These are phyloP conservation scores for Camellia granthamiana DNA, from an alignment of 148 eudicot species.

Conservation along the genomic window DNA sequence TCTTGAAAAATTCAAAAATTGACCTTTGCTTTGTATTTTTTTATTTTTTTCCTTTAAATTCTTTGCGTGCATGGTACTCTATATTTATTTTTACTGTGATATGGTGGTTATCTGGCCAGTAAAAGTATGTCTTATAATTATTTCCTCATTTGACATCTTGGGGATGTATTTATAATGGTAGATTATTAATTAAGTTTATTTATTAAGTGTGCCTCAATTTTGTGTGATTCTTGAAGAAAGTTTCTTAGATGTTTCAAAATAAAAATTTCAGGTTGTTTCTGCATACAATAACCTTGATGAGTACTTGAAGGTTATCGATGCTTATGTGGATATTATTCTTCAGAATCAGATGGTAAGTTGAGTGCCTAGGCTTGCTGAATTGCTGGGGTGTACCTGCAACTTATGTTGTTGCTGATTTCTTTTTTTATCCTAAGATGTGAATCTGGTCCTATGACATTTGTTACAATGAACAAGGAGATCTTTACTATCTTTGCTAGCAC, in stretches of 20 bases:
- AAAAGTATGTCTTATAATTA: background rate
- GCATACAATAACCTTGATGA: constrained; percentile 41
- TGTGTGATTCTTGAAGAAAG: background rate
- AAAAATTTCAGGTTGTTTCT: constrained; percentile 48
- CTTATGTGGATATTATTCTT: constrained; percentile 60
- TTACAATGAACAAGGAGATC: background rate
- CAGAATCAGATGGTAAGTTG: constrained; percentile 70
- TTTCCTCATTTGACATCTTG: background rate
- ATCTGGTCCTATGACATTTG: background rate
- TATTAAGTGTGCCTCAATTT: background rate
- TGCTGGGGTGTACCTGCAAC: background rate
- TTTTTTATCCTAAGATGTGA: background rate
- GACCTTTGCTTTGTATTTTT: background rate
- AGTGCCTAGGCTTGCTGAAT: constrained; percentile 5
- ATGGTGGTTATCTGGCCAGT: constrained; percentile 3
- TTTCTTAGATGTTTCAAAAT: background rate
- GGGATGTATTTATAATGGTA: background rate
- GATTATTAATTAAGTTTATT: background rate
- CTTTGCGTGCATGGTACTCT: background rate
- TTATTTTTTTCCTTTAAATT: background rate
- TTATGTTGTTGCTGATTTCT: background rate
- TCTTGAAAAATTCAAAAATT: background rate
- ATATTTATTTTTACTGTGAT: background rate
- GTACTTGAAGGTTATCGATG: constrained; percentile 63
- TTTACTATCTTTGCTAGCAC: background rate